These are phyloP conservation scores for Phytophthora boehmeriae DNA, from an alignment of 352 stramenopile species.

Conservation along the genomic window DNA sequence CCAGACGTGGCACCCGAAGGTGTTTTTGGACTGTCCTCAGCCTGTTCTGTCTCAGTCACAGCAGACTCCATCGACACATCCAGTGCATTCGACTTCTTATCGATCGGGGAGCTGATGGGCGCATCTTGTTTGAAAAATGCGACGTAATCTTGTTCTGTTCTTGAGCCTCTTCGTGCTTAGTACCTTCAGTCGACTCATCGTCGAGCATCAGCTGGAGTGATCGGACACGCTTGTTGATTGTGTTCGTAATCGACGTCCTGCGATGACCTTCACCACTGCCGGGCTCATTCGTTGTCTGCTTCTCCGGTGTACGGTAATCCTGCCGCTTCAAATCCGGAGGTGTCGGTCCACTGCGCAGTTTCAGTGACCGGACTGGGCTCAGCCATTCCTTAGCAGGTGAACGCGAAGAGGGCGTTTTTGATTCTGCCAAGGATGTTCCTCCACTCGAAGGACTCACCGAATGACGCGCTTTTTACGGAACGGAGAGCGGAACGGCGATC, in stretches of 20 bases:
- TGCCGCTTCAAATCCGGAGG: conserved; percentile 43
- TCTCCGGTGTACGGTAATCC: conserved; percentile 22
- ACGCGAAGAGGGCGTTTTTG: conserved; percentile 25
- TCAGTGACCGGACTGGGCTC: conserved; percentile 58
- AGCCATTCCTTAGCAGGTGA: conserved; percentile 66
- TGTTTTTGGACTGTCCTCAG: conserved; percentile 13
- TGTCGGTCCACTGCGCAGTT: conserved; percentile 35
- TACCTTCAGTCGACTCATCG: conserved; percentile 40
- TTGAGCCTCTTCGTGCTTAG: conserved; percentile 16
- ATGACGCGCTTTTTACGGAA: conserved; percentile 73
- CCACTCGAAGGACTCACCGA: conserved; percentile 36
- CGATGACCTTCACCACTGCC: conserved; percentile 22
- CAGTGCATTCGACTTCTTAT: conserved; percentile 17
- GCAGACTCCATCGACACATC: conserved; percentile 36
- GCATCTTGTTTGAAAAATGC: conserved; percentile 50
- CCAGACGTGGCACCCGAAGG: conserved; percentile 7
- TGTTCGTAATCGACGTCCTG: conserved; percentile 32
- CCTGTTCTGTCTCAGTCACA: conserved; percentile 19
- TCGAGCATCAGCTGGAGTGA: conserved; percentile 83
- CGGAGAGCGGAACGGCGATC: conserved; percentile 77
- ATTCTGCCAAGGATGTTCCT: conserved; percentile 2
- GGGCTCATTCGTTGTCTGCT: conserved; percentile 16
- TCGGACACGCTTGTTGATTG: conserved; percentile 75
- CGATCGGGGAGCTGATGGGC: conserved; percentile 4
- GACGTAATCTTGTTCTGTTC: conserved; percentile 42